These are phyloP conservation scores for Akebia trifoliata DNA, from an alignment of 164 flowering plant species.

Conservation along the genomic window DNA sequence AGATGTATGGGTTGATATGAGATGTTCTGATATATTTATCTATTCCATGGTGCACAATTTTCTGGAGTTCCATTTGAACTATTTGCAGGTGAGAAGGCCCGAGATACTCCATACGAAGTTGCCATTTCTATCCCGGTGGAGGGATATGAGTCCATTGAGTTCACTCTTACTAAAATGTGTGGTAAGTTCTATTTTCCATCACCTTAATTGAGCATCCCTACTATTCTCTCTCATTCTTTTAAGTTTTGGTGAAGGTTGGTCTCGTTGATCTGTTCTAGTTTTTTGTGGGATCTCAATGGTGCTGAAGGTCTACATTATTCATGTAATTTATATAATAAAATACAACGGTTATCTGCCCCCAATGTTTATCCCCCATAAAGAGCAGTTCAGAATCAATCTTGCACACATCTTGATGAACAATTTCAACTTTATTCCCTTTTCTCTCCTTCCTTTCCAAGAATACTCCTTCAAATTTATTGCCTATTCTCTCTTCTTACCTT, in stretches of 20 bases:
- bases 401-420: no score
- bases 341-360: no score
- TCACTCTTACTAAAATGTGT: constrained; percentile 76
- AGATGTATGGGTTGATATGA: constrained; percentile 44
- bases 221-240: not conserved
- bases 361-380: no score
- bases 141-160: constrained; percentile 72
- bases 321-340: no score
- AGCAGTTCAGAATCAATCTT: no score
- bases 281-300: no score
- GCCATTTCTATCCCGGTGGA: constrained; percentile 70
- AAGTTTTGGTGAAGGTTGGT: constrained; percentile 1
- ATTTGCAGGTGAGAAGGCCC: constrained; percentile 60
- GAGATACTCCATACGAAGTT: constrained; percentile 67
- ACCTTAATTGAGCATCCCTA: not conserved
- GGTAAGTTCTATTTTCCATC: constrained; percentile 40
- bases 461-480: no score
- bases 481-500: no score
- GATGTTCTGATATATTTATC: constrained; percentile 1
- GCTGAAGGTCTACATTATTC: no score
- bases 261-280: constrained; percentile 1
- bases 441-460: no score
- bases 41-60: constrained; percentile 4
- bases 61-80: constrained; percentile 12
- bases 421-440: no score